Conservation (phyloP, 768 basidiomycete genomes). For the Tricholoma bakamatsutake region DNA sequence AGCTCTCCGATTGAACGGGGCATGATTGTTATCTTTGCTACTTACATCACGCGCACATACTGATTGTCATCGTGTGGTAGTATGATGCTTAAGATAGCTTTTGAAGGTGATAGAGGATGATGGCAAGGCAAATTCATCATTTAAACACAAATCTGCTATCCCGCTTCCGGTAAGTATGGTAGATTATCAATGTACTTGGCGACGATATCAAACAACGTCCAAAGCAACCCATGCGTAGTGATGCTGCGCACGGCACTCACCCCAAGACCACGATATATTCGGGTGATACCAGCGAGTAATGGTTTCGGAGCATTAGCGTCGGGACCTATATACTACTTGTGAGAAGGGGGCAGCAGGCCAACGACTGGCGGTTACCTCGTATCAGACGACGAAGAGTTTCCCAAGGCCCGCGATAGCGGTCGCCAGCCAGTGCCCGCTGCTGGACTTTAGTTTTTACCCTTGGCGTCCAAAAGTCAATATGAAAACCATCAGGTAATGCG, state of each 20-base stretch:
- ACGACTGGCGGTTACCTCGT: slow-evolving; percentile 47
- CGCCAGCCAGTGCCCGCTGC: slow-evolving; percentile 81
- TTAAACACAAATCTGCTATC: slow-evolving; percentile 10
- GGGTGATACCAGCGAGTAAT: slow-evolving; percentile 66
- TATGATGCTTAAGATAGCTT: slow-evolving; percentile 17
- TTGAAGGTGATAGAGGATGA: neutral
- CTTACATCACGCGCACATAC: neutral
- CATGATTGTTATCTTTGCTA: neutral
- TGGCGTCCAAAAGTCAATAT: slow-evolving; percentile 11
- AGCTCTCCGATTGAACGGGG: neutral
- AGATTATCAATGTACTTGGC: slow-evolving; percentile 66
- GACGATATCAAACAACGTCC: slow-evolving; percentile 88
- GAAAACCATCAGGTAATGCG: neutral
- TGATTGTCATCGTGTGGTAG: slow-evolving; percentile 2
- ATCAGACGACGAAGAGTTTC: slow-evolving; percentile 77
- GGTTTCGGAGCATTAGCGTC: slow-evolving; percentile 76
- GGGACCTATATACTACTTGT: slow-evolving; percentile 49
- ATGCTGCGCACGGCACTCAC: slow-evolving; percentile 90
- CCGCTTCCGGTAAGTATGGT: slow-evolving; percentile 23
- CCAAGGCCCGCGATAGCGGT: slow-evolving; percentile 60
- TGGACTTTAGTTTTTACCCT: slow-evolving; percentile 96
- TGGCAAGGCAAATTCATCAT: slow-evolving; percentile 4
- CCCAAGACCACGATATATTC: slow-evolving; percentile 91
- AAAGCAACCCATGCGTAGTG: slow-evolving; percentile 88
- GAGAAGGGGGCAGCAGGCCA: neutral